Percentiles rank a stretch among this genome's conserved stretches.
phyloP scores from a whole-genome alignment of 352 stramenopile species.

The Blastocystis sp. region DNA sequence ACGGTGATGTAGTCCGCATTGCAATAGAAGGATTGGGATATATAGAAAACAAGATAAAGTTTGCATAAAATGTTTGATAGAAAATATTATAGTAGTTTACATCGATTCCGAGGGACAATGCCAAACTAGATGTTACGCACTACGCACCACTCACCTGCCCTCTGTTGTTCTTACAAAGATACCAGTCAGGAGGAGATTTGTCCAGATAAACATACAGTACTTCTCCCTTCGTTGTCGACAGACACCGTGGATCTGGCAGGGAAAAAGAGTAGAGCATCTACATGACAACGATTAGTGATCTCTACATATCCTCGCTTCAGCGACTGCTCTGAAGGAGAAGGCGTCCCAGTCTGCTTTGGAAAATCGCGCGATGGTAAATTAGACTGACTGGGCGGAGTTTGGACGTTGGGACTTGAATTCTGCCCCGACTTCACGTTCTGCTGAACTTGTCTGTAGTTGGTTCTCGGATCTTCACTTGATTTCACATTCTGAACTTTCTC shows the following conservation, averaged over 20 bases:
- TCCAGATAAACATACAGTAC: not conserved
- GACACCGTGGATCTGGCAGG: not conserved
- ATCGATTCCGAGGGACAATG: not conserved
- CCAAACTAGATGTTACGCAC: not conserved
- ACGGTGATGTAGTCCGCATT: slow-evolving; percentile 77
- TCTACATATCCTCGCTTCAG: too few species aligned
- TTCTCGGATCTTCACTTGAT: not conserved
- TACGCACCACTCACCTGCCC: not conserved
- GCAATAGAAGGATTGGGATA: slow-evolving; percentile 78
- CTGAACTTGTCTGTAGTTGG: not conserved
- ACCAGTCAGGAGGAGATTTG: not conserved
- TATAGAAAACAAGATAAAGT: slow-evolving; percentile 74
- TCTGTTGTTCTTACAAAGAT: not conserved
- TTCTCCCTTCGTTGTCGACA: not conserved
- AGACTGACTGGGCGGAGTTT: too few species aligned
- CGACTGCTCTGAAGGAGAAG: too few species aligned
- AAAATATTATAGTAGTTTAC: slow-evolving; percentile 4
- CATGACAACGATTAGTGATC: not conserved
- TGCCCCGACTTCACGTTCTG: too few species aligned
- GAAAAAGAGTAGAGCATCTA: not conserved
- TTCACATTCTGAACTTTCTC: not conserved
- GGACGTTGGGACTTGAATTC: too few species aligned
- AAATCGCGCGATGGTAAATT: too few species aligned
- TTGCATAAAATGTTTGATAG: slow-evolving; percentile 43
- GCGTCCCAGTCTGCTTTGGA: too few species aligned